These are phyloP conservation scores for Podospora comata DNA, from an alignment of 495 filamentous ascomycete species.

Conservation along the genomic window DNA sequence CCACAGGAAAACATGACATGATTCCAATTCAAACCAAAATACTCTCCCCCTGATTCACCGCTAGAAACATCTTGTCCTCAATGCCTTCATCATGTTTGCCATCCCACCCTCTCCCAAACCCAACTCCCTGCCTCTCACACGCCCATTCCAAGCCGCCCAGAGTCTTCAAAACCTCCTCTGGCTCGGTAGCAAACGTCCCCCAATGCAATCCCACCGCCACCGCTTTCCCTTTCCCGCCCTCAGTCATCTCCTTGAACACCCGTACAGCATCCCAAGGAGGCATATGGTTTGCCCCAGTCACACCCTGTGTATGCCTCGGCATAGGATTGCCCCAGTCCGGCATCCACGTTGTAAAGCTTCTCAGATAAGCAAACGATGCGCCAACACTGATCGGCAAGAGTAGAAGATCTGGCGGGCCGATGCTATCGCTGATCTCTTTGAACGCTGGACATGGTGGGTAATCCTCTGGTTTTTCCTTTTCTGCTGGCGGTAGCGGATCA, in stretches of 20 bases:
- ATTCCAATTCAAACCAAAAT: slow-evolving; percentile 13
- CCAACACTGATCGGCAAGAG: slow-evolving; percentile 31
- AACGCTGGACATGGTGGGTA: slow-evolving; percentile 32
- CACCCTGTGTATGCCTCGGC: slow-evolving; percentile 25
- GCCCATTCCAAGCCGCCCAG: slow-evolving; percentile 34
- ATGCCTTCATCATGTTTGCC: background rate
- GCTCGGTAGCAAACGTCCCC: slow-evolving; percentile 36
- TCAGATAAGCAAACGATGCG: slow-evolving; percentile 31
- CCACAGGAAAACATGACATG: background rate
- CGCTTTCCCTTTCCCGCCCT: background rate
- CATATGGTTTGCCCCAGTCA: slow-evolving; percentile 33
- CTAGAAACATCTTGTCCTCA: slow-evolving; percentile 14
- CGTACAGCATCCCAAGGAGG: slow-evolving; percentile 36
- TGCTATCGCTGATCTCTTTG: slow-evolving; percentile 20
- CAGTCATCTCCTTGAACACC: slow-evolving; percentile 29
- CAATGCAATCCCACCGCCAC: slow-evolving; percentile 36
- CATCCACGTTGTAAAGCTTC: slow-evolving; percentile 25
- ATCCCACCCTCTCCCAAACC: slow-evolving; percentile 21
- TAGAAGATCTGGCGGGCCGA: slow-evolving; percentile 27
- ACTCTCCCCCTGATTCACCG: slow-evolving; percentile 26
- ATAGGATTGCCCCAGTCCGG: slow-evolving; percentile 31
- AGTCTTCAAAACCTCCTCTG: slow-evolving; percentile 28
- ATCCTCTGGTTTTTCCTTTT: slow-evolving; percentile 10
- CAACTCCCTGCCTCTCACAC: slow-evolving; percentile 27
- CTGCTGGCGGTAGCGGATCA: background rate